A percentile compares a stretch with the other conserved stretches of the same genome.
Conservation (phyloP, 345 rosid species). For the Eucalyptus rudis region DNA sequence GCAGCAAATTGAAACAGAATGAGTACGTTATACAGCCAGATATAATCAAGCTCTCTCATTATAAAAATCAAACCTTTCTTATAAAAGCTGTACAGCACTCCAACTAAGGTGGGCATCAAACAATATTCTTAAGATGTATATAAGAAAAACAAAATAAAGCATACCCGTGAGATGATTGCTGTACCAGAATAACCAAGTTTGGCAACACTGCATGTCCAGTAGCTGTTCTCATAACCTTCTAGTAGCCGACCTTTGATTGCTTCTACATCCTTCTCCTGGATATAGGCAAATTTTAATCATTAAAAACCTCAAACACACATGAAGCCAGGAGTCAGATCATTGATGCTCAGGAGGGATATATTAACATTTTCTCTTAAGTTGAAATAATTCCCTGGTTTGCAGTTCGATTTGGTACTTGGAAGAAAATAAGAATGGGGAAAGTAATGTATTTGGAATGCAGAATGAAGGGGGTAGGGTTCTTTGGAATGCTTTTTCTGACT, state of each 20-base stretch:
- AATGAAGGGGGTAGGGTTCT: background rate
- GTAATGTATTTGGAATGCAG: background rate
- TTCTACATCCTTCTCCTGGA: slow-evolving; percentile 81
- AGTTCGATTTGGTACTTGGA: background rate
- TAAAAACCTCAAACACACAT: background rate
- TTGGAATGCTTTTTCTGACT: background rate
- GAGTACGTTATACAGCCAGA: background rate
- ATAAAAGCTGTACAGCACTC: background rate
- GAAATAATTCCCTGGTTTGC: background rate
- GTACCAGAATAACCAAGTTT: slow-evolving; percentile 98
- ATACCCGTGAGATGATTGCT: slow-evolving; percentile 89
- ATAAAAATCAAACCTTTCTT: background rate
- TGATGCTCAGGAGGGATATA: background rate
- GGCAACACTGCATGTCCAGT: slow-evolving; percentile 82
- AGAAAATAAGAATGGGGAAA: background rate
- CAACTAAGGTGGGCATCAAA: background rate
- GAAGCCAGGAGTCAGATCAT: background rate
- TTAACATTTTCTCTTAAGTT: background rate
- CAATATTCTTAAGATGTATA: background rate
- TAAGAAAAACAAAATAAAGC: background rate
- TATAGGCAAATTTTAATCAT: background rate
- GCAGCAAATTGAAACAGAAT: background rate
- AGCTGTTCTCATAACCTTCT: slow-evolving; percentile 71
- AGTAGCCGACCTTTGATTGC: slow-evolving; percentile 48
- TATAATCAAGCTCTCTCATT: background rate